Percentiles rank a stretch among this genome's conserved stretches.
Conservation (phyloP, 805 yeast species). For the Monosporozyma unispora region DNA sequence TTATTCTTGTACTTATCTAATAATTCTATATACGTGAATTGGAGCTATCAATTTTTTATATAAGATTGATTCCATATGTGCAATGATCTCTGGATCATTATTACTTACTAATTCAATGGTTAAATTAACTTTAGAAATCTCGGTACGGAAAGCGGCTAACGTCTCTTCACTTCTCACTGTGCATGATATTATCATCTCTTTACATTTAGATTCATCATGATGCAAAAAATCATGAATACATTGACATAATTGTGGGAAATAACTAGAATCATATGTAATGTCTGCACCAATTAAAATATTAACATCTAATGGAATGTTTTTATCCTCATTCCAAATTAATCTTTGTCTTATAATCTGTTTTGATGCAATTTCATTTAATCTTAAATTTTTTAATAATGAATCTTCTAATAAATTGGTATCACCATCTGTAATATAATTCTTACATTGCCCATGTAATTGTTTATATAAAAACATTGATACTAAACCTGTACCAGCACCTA, state of each 20-base stretch:
- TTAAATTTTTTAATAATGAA: conserved; percentile 32
- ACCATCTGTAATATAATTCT: conserved; percentile 27
- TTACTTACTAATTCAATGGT: conserved; percentile 16
- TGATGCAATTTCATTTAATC: conserved; percentile 33
- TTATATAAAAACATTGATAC: conserved; percentile 14
- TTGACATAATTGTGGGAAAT: conserved; percentile 46
- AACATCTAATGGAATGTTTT: conserved; percentile 31
- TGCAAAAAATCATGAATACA: conserved; percentile 32
- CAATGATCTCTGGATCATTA: not conserved
- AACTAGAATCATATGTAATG: conserved; percentile 68
- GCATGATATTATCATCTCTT: conserved; percentile 48
- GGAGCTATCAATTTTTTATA: conserved; percentile 18
- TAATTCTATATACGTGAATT: conserved; percentile 2
- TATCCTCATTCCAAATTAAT: conserved; percentile 52
- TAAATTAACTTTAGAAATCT: conserved; percentile 21
- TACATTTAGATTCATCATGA: conserved; percentile 4
- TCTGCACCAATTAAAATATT: conserved; percentile 64
- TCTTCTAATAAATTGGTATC: conserved; percentile 20
- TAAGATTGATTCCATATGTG: conserved; percentile 1
- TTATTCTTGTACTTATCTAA: not conserved
- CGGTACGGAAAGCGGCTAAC: conserved; percentile 34
- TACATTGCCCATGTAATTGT: not conserved
- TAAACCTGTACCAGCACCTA: conserved; percentile 89
- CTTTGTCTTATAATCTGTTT: conserved; percentile 28
- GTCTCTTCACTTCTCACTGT: conserved; percentile 62